Base-by-base conservation (phyloP, 352 stramenopile species). In the Globisporangium abappressorium region DNA sequence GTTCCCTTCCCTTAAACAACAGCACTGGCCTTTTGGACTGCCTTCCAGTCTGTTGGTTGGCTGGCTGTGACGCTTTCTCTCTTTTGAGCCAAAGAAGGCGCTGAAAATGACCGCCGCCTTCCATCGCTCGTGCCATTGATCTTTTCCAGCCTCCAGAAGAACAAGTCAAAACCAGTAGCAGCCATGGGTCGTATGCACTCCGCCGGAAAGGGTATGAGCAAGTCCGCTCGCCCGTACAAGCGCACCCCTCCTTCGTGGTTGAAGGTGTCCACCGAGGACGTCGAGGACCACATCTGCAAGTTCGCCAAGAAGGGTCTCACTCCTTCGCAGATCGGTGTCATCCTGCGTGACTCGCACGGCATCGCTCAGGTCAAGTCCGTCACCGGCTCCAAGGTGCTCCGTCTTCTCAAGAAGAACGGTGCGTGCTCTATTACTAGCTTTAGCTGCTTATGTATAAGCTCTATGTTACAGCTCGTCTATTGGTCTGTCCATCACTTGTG, bases 281-380 rank as follows among this genome's bases (percentile, higher is more conserved):
- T 99, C 33, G 97, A 99, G 78, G 96, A 99, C 65, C 96, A 99
- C 72, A 97, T 99, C 64, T 99, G 97, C 97, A 99, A 99, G 87
- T 97, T 99, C 69, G 97, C 98, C 77, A 99, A 99, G 92, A 99
- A 99, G 91, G 97, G 98, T 80, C 85, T 99, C 22, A 95, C 90
- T 56, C 88, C 88, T 4, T 96, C 88, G 76, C 97, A 99, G 87
- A 99, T 99, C 78, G 98, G 98, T 89, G 98, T 99, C 70, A 99
- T 99, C 79, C 93, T 99, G 58, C 96, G 98, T 96, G 98, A 99
- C 85, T 99, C 97, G 72, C 94, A 99, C 81, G 98, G 98, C 75
- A 99, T 99, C 74, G 94, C 97, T 64, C 97, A 99, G 86, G 98
- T 99, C 72, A 98, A 98, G 82, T 96, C 85, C 70, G 95, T 99